Evolutionary conservation across 208 protist genomes (phyloP).

Genomic region (Endotrypanum monterogeii): DNA sequence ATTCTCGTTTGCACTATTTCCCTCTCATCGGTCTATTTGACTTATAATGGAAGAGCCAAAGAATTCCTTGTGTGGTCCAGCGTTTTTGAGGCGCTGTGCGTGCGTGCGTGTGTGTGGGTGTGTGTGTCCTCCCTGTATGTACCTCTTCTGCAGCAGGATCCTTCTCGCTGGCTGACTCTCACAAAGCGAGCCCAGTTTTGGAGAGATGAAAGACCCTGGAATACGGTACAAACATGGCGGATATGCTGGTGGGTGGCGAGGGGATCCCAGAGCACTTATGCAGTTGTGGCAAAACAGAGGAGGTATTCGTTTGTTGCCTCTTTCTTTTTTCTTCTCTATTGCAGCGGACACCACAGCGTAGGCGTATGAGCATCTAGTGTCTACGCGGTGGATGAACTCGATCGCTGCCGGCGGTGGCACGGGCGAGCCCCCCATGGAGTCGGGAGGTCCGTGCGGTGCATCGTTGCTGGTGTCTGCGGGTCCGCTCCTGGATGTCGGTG

Average conservation of each 20-base stretch:
- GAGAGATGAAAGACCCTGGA: too few species aligned
- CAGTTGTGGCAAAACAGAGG: too few species aligned
- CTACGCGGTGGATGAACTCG: background rate
- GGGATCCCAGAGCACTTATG: too few species aligned
- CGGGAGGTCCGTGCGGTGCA: background rate
- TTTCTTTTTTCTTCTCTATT: background rate
- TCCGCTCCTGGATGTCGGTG: background rate
- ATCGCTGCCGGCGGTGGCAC: background rate
- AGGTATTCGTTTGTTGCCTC: too few species aligned
- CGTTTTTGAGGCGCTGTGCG: too few species aligned
- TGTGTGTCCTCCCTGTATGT: too few species aligned
- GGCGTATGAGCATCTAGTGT: background rate
- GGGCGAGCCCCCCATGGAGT: background rate
- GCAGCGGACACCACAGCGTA: background rate
- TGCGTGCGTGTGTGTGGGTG: too few species aligned
- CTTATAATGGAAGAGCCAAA: background rate
- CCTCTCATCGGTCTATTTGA: background rate
- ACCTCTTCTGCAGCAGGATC: background rate
- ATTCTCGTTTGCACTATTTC: background rate
- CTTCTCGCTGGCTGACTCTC: too few species aligned
- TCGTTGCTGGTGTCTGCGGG: background rate
- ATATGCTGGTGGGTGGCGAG: too few species aligned
- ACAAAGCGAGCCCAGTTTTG: too few species aligned
- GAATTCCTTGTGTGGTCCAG: background rate
- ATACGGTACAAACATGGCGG: too few species aligned